Evolutionary conservation across 1,284 basidiomycete species (phyloP), one percentile per base, ranked within the genome.

Genomic region (Papiliotrema flavescens): DNA sequence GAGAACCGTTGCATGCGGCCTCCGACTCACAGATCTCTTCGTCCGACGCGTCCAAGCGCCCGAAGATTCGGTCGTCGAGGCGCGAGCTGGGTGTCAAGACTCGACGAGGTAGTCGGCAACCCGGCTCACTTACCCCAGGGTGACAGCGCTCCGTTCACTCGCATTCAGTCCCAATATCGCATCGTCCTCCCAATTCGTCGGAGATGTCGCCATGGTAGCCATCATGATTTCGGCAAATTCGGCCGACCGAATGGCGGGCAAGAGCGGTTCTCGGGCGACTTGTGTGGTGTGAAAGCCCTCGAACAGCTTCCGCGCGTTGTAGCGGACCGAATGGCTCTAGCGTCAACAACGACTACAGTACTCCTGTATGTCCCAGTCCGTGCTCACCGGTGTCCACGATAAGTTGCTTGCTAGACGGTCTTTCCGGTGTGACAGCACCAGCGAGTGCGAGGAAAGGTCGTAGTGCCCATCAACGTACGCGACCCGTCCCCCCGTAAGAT

Each of bases 151-250:
- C 28, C 40, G 6, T 11, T 36, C 39, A 7, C 15, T 28, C 11
- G 42, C 51, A 9, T 26, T 43, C n/a, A 14, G 22, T 8, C 47
- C 47, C n/a, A 54, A 9, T 7, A 58, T 52, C 11, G 11, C 11
- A 6, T 53, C 32, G 40, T 60, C 42, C 15, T 60, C 41, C 58
- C 58, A 60, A 24, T 37, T 44, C 2, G 50, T 34, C 7, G 57
- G 54, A 19, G 44, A 53, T 1, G 47, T 35, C 24, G 34, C 3
- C 57, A 59, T 59, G 17, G 50, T 46, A 0, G 26, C 17, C 14
- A 59, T 13, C 24, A 59, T 11, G 9, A 55, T 26, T 22, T 52
- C 40, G 23, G 19, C 24, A 7, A 52, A n/a, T 17, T 49, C 34
- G 5, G 19, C 19, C 3, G 34, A 37, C 36, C 24, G 5, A 13